Evolutionary conservation across 83 land plant genomes (phyloP).

Genomic region (Isoetes engelmannii): DNA sequence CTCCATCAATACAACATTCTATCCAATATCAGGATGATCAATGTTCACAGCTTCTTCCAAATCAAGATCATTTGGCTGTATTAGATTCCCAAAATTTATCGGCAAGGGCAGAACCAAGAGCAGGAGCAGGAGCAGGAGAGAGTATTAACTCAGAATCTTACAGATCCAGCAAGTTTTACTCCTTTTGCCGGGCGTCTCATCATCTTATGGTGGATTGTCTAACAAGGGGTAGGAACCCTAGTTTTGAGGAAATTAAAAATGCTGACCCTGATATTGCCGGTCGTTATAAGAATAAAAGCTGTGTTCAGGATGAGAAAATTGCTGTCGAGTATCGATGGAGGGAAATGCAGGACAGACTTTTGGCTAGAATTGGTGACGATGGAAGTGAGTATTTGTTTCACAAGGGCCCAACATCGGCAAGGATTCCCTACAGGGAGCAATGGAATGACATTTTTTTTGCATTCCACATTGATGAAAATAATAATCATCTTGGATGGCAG

Average conservation of each 20-base stretch:
- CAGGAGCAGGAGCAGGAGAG: too few relatives aligned
- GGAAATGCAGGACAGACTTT: conserved; percentile 10
- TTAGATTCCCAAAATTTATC: not conserved
- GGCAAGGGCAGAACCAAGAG: too few relatives aligned
- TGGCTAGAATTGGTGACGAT: not conserved
- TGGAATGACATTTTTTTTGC: conserved; percentile 5
- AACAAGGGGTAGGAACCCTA: not conserved
- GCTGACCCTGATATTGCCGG: not conserved
- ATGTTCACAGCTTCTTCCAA: not conserved
- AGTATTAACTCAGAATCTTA: not conserved
- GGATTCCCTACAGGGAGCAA: conserved; percentile 12
- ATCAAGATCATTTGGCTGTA: not conserved
- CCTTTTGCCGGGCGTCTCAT: conserved; percentile 5
- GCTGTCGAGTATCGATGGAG: conserved; percentile 8
- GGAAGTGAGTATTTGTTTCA: not conserved
- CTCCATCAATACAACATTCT: not conserved
- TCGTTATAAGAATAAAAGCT: conserved; percentile 1
- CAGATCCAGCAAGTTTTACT: not conserved
- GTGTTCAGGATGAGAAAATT: not conserved
- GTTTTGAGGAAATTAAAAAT: not conserved
- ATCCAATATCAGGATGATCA: not conserved
- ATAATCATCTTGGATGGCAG: conserved; percentile 12
- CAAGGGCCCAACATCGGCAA: not conserved
- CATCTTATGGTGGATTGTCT: conserved; percentile 6
- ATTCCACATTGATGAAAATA: not conserved